Evolutionary conservation across 2,329 filamentous ascomycete species (phyloP).

Genomic region (Diaporthe humulicola): DNA sequence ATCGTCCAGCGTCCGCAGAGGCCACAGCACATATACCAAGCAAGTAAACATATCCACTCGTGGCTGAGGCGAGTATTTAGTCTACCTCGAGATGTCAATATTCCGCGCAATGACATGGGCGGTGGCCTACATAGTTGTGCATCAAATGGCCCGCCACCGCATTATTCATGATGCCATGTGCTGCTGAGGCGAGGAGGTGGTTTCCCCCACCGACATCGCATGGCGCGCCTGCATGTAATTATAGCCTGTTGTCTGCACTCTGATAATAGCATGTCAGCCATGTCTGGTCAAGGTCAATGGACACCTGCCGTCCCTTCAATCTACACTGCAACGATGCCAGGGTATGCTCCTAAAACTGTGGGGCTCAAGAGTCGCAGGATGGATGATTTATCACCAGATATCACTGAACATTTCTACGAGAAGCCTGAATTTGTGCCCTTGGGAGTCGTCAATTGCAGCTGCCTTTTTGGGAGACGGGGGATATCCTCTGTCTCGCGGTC

Average conservation of each 20-base stretch:
- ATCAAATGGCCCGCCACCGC: slow-evolving; percentile 25
- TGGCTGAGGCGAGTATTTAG: too few species aligned
- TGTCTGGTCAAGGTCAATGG: slow-evolving; percentile 17
- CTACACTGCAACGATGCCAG: slow-evolving; percentile 6
- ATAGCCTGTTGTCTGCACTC: slow-evolving; percentile 10
- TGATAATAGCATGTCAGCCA: slow-evolving; percentile 21
- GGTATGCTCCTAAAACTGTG: not conserved
- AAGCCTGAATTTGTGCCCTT: not conserved
- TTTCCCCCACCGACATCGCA: slow-evolving; percentile 18
- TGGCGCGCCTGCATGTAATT: slow-evolving; percentile 31
- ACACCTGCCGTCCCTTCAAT: slow-evolving; percentile 29
- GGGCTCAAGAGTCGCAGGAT: not conserved
- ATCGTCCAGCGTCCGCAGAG: not conserved
- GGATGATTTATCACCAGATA: not conserved
- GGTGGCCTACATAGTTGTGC: not conserved
- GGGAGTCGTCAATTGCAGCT: not conserved
- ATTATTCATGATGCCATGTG: slow-evolving; percentile 29
- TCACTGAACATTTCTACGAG: not conserved
- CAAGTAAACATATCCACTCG: not conserved
- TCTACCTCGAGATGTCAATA: not conserved
- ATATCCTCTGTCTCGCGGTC: not conserved
- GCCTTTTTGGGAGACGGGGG: not conserved
- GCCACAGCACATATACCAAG: not conserved
- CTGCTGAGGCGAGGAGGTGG: slow-evolving; percentile 20
- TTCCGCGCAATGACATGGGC: not conserved